These are phyloP conservation scores for Mycosphaerella sp. DNA, from an alignment of 2,329 filamentous ascomycete genomes.

Conservation along the genomic window DNA sequence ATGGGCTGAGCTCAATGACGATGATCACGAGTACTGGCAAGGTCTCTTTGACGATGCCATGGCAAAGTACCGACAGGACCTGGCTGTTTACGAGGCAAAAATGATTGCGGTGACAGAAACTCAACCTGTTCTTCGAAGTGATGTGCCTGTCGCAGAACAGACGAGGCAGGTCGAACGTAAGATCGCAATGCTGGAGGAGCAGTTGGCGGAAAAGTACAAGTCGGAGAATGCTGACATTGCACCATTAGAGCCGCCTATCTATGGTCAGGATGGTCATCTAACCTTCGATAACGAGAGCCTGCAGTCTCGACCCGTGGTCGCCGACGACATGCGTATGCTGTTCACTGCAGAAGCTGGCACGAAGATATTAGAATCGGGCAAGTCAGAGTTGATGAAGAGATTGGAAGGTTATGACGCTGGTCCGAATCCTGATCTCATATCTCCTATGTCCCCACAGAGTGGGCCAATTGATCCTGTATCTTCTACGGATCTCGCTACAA, in stretches of 20 bases:
- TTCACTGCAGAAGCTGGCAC: conserved; percentile 45
- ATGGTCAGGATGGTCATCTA: conserved; percentile 26
- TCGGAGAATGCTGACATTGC: conserved; percentile 22
- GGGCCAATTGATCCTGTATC: neutral
- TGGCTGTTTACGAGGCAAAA: conserved; percentile 30
- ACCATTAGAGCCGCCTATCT: conserved; percentile 22
- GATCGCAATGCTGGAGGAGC: conserved; percentile 29
- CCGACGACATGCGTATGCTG: conserved; percentile 45
- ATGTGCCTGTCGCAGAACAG: conserved; percentile 18
- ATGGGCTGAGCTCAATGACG: conserved; percentile 25
- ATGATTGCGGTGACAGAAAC: conserved; percentile 24
- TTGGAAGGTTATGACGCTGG: conserved; percentile 41
- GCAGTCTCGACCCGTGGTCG: conserved; percentile 20
- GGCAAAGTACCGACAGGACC: conserved; percentile 27
- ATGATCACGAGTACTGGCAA: conserved; percentile 26
- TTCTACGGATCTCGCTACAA: neutral
- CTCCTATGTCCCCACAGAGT: conserved; percentile 5
- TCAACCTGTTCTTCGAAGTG: conserved; percentile 21
- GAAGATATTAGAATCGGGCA: conserved; percentile 45
- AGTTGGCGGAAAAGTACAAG: conserved; percentile 26
- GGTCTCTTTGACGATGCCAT: conserved; percentile 25
- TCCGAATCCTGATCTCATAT: conserved; percentile 8
- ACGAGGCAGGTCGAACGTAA: conserved; percentile 24
- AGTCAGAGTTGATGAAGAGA: conserved; percentile 47
- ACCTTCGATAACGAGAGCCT: conserved; percentile 21